Conservation (phyloP, 1,284 basidiomycete genomes). For the Wolfiporia cocos region DNA sequence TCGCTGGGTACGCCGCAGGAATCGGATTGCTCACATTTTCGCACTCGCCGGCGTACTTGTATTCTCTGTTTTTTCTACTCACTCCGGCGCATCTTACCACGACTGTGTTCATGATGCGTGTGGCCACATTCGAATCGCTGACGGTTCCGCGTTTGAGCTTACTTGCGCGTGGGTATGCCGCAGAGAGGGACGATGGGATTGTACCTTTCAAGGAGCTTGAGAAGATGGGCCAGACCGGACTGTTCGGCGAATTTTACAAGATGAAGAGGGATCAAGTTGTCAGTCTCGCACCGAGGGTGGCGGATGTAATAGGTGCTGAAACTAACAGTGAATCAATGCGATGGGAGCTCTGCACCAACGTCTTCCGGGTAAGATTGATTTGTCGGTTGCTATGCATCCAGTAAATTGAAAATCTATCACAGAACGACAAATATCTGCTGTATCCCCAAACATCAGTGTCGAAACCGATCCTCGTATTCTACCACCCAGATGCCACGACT, state of each 20-base stretch:
- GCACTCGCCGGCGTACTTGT: conserved; percentile 25
- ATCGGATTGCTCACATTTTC: conserved; percentile 24
- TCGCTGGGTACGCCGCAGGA: conserved; percentile 24
- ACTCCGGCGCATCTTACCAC: conserved; percentile 21
- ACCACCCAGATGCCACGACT: conserved; percentile 19
- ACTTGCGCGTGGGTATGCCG: conserved; percentile 19
- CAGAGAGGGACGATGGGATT: conserved; percentile 8
- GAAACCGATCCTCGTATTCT: conserved; percentile 18
- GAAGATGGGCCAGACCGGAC: conserved; percentile 13
- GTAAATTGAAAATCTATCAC: conserved; percentile 1
- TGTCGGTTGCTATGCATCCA: not conserved
- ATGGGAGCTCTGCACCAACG: conserved; percentile 21
- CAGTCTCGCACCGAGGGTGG: conserved; percentile 19
- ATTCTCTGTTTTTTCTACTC: conserved; percentile 22
- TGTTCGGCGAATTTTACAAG: conserved; percentile 28
- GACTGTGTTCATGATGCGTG: conserved; percentile 23
- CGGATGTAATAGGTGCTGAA: conserved; percentile 16
- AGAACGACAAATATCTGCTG: conserved; percentile 25
- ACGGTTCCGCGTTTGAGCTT: conserved; percentile 22
- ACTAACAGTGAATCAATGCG: conserved; percentile 11
- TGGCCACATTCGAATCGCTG: conserved; percentile 25
- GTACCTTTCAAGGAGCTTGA: conserved; percentile 19
- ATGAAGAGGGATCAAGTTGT: conserved; percentile 18
- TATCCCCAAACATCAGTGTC: conserved; percentile 15
- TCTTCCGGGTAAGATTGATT: conserved; percentile 21